phyloP scores from a whole-genome alignment of 2,329 filamentous ascomycete species.

The Hypomyces perniciosus region DNA sequence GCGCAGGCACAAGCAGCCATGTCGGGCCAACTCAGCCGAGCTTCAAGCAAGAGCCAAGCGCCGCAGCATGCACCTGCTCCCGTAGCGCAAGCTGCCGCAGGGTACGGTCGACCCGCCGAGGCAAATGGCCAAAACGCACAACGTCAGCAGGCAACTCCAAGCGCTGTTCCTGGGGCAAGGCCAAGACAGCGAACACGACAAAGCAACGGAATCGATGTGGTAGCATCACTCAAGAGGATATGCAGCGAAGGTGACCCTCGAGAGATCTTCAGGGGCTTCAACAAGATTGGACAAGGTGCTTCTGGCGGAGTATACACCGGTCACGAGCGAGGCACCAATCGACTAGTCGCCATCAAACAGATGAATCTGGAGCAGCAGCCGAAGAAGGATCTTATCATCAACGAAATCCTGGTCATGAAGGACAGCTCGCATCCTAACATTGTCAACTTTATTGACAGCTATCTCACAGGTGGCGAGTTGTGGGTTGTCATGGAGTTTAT shows the following conservation, averaged over 20 bases:
- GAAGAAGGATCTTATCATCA: conserved; percentile 98
- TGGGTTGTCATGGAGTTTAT: conserved; percentile 99
- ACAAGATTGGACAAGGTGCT: conserved; percentile 95
- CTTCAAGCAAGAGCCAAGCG: conserved; percentile 64
- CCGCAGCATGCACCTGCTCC: conserved; percentile 20
- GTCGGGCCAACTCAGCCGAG: conserved; percentile 63
- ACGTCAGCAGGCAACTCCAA: conserved; percentile 30
- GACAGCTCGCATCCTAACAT: conserved; percentile 98
- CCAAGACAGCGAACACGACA: conserved; percentile 74
- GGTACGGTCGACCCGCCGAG: conserved; percentile 25
- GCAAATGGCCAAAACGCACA: conserved; percentile 28
- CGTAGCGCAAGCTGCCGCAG: conserved; percentile 23
- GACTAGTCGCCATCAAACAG: conserved; percentile 95
- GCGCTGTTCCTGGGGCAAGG: conserved; percentile 48
- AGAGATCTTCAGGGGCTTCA: conserved; percentile 77
- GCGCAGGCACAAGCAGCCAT: conserved; percentile 73
- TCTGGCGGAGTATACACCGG: conserved; percentile 94
- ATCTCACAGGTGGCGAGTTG: conserved; percentile 78
- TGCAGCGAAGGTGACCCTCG: conserved; percentile 87
- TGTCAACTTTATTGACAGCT: conserved; percentile 99
- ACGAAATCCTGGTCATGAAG: conserved; percentile 98
- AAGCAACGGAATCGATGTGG: conserved; percentile 75
- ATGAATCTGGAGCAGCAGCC: conserved; percentile 99
- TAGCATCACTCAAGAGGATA: conserved; percentile 77
- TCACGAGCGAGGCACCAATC: conserved; percentile 75